phyloP scores from a whole-genome alignment of 257 asterid species.

The Paraleonurus japonicus region DNA sequence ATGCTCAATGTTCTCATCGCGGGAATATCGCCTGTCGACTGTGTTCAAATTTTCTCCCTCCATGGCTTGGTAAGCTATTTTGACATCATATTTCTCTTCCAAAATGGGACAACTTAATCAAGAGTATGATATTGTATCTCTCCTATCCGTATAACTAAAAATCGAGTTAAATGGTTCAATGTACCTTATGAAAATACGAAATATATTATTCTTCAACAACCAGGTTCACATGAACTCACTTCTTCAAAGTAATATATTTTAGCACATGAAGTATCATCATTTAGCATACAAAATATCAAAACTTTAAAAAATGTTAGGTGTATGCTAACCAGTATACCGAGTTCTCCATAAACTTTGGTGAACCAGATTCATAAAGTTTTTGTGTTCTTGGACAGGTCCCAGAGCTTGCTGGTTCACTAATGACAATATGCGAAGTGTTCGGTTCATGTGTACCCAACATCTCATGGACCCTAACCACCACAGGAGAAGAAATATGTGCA shows the following conservation, averaged over 20 bases:
- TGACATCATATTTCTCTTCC: not conserved
- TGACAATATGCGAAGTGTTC: conserved; percentile 90
- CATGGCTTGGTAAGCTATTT: conserved; percentile 79
- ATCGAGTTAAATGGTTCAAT: not conserved
- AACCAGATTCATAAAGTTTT: too few relatives aligned
- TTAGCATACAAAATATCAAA: too few relatives aligned
- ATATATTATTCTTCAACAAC: too few relatives aligned
- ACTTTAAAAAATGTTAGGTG: too few relatives aligned
- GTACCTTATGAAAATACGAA: not conserved
- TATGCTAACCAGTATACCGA: too few relatives aligned
- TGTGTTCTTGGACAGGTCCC: conserved; percentile 61
- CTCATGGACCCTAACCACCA: conserved; percentile 65
- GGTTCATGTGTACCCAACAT: conserved; percentile 78
- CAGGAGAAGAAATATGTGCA: conserved; percentile 81
- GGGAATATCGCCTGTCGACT: conserved; percentile 91
- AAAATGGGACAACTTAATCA: not conserved
- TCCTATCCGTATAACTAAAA: not conserved
- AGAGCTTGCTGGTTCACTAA: conserved; percentile 84
- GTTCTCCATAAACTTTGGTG: too few relatives aligned
- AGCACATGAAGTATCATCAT: too few relatives aligned
- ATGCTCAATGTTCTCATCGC: conserved; percentile 87
- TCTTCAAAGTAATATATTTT: too few relatives aligned
- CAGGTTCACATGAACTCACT: too few relatives aligned
- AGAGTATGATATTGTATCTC: not conserved
- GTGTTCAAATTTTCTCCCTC: conserved; percentile 89